Evolutionary conservation across 495 filamentous ascomycete species (phyloP).

Genomic region (Penicillium ochrochloron): DNA sequence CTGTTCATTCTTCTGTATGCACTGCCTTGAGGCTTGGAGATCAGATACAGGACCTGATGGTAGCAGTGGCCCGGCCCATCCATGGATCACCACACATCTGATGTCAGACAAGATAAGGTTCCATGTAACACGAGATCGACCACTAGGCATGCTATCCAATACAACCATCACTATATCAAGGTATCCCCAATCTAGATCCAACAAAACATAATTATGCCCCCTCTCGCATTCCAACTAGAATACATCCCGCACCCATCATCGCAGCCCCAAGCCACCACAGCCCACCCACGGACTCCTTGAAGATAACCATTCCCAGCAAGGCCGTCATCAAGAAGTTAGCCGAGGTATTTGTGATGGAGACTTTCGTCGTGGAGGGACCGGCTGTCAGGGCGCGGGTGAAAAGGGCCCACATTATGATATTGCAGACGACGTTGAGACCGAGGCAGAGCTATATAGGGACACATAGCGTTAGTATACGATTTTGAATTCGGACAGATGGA

Average conservation of each 20-base stretch:
- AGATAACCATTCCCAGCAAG: conserved; percentile 75
- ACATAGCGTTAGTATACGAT: conserved; percentile 15
- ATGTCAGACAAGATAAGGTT: conserved; percentile 1
- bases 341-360: conserved; percentile 90
- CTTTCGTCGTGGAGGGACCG: conserved; percentile 83
- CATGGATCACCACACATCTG: background rate
- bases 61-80: background rate
- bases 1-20: background rate
- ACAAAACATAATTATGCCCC: conserved; percentile 40
- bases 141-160: background rate
- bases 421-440: conserved; percentile 84
- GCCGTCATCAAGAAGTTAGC: conserved; percentile 93
- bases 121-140: background rate
- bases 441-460: conserved; percentile 77
- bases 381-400: conserved; percentile 81
- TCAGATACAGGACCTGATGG: background rate
- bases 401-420: conserved; percentile 92
- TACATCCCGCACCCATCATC: conserved; percentile 85
- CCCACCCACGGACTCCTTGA: conserved; percentile 70
- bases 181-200: background rate
- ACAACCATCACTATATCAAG: background rate
- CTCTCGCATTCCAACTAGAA: conserved; percentile 84
- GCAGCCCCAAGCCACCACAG: conserved; percentile 89
- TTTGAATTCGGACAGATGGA: background rate
- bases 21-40: background rate